A percentile compares a stretch with the other conserved stretches of the same genome.
Evolutionary conservation across 2,329 filamentous ascomycete genomes (phyloP).

Genomic region (Aureobasidium sp.): DNA sequence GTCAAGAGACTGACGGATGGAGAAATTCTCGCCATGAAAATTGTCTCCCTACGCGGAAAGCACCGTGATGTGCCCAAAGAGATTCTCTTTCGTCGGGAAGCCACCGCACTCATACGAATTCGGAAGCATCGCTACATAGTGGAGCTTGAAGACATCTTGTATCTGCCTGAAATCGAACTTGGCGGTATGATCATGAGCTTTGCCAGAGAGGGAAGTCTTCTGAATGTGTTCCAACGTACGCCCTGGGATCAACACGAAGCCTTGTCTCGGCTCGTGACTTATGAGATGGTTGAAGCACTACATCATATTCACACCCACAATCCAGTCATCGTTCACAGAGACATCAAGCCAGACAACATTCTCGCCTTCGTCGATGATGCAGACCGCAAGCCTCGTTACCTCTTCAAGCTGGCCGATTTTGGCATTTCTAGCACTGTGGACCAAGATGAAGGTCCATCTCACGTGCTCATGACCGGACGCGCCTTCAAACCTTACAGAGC

Average conservation of each 20-base stretch:
- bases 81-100: background rate
- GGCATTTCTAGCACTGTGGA: background rate
- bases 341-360: slow-evolving; percentile 16
- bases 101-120: background rate
- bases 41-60: background rate
- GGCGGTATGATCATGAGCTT: background rate
- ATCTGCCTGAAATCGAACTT: background rate
- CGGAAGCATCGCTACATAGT: background rate
- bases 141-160: background rate
- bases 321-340: slow-evolving; percentile 8
- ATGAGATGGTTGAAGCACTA: slow-evolving; percentile 2
- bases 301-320: background rate
- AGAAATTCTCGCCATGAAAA: slow-evolving; percentile 3
- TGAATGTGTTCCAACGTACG: background rate
- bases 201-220: background rate
- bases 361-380: background rate
- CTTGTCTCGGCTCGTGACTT: background rate
- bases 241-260: background rate
- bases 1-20: background rate
- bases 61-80: background rate
- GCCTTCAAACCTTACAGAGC: background rate
- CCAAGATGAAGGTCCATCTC: background rate
- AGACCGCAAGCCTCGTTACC: background rate
- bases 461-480: background rate
- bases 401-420: slow-evolving; percentile 11